Conservation (phyloP, 179 eudicot genomes). For the Nepenthes alata region DNA sequence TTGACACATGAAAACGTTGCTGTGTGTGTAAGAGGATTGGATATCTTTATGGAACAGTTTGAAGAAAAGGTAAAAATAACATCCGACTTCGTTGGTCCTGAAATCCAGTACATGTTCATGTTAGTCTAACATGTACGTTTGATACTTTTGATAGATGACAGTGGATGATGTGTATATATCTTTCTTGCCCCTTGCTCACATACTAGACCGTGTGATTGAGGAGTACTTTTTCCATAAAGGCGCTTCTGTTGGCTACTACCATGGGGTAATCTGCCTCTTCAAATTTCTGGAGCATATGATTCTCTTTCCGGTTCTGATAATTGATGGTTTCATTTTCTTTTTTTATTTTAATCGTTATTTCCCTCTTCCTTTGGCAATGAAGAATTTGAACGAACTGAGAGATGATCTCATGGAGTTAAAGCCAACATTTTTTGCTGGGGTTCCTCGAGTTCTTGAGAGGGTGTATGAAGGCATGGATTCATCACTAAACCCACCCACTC, state of each 20-base stretch:
- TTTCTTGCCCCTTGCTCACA: slow-evolving; percentile 87
- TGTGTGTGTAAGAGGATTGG: slow-evolving; percentile 46
- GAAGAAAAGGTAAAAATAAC: slow-evolving; percentile 63
- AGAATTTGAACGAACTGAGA: slow-evolving; percentile 61
- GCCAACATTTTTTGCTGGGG: slow-evolving; percentile 93
- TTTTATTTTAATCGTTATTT: not conserved
- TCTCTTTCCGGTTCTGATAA: not conserved
- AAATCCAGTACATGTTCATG: slow-evolving; percentile 3
- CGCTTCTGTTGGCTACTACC: slow-evolving; percentile 96
- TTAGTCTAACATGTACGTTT: slow-evolving; percentile 6
- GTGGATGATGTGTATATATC: slow-evolving; percentile 81
- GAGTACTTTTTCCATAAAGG: slow-evolving; percentile 86
- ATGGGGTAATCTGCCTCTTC: slow-evolving; percentile 52
- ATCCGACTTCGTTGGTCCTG: too few relatives aligned
- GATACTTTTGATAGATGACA: slow-evolving; percentile 53
- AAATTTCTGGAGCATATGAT: not conserved
- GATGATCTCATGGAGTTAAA: slow-evolving; percentile 84
- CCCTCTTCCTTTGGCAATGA: slow-evolving; percentile 11
- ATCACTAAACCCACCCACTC: not conserved
- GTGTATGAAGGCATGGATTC: slow-evolving; percentile 65
- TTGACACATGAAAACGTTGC: slow-evolving; percentile 73
- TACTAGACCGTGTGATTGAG: slow-evolving; percentile 87
- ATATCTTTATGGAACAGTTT: slow-evolving; percentile 72
- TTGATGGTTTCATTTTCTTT: not conserved
- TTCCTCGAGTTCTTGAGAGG: slow-evolving; percentile 78